Base-by-base conservation (phyloP, 495 filamentous ascomycete genomes). In the Echria macrotheca region DNA sequence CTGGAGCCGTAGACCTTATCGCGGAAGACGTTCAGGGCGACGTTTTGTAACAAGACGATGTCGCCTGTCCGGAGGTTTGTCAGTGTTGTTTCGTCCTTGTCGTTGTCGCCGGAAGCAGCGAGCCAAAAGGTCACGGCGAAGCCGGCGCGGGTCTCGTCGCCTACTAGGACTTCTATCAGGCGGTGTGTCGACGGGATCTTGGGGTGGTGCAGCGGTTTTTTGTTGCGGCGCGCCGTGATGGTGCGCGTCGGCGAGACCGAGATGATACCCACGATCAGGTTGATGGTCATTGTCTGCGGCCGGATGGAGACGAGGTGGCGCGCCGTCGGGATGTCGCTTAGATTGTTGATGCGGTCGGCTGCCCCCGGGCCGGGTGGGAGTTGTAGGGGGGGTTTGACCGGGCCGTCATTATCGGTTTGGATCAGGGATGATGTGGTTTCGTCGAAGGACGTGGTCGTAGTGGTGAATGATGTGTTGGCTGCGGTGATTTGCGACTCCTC, bases 91-190 rank as follows among this genome's bases (percentile, higher is more conserved):
- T 63, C 54, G 5, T 62, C 54, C 15, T 60, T 52, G 15, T 52
- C 47, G 15, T 12, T 39, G 57, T 63, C 66, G 8, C 31, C 15
- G 22, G 54, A 54, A 5, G 68, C 57, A 19, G 6, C 18, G 11
- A 95, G 70, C 91, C 91, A 96, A 54, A 96, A 85, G 22, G 84
- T 91, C 50, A 96, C 69, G 10, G 74, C 78, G 63, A 96, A 95
- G 11, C 86, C 87, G 10, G 86, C 81, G 41, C 75, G 79, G 2
- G 89, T 93, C 47, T 95, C 89, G 59, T 97, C 91, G 10, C 86
- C 90, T 1, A 96, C 86, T 1, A 89, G 73, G 4, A 94, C 62
- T 57, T 95, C 89, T 26, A 89, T 68, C 0, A 95, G 73, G 26
- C 84, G 74, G 37, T 83, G 74, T 0, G 77, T 77, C 1, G 67